phyloP scores from a whole-genome alignment of 306 rosid genomes.

The Dryas drummondii region DNA sequence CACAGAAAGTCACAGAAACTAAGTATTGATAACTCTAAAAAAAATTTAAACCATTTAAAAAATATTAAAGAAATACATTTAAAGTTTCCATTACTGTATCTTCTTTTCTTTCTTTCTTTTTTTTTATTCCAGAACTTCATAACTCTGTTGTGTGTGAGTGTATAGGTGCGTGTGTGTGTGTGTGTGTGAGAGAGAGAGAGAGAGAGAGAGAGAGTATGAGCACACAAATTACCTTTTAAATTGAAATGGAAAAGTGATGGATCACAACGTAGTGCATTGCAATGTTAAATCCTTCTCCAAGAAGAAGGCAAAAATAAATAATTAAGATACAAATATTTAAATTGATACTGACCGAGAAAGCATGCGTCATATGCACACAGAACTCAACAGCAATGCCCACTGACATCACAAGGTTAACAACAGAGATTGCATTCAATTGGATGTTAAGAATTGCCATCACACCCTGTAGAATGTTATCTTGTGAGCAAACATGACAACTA shows the following conservation, averaged over 20 bases:
- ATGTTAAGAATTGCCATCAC: constrained; percentile 93
- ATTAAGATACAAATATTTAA: neutral
- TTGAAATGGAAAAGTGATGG: neutral
- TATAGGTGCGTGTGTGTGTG: too few species aligned
- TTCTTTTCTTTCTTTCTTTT: neutral
- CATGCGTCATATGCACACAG: constrained; percentile 91
- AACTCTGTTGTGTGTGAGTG: too few species aligned
- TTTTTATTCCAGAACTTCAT: neutral
- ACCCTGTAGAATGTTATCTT: constrained; percentile 56
- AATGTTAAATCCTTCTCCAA: neutral
- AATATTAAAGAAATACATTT: too few species aligned
- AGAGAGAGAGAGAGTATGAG: too few species aligned
- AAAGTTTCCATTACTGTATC: too few species aligned
- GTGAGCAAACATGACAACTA: constrained; percentile 13
- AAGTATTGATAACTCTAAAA: too few species aligned
- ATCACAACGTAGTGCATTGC: neutral
- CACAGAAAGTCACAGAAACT: too few species aligned
- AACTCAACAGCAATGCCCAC: constrained; percentile 99
- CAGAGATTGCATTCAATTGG: constrained; percentile 96
- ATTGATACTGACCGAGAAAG: constrained; percentile 75
- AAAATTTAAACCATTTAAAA: too few species aligned
- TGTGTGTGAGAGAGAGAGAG: too few species aligned
- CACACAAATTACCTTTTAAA: neutral
- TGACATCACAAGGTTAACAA: constrained; percentile 92
- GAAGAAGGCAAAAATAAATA: neutral